Percentiles rank a stretch among this genome's conserved stretches.
phyloP scores from a whole-genome alignment of 139 green algal genomes.

The Coccomyxa sp. region DNA sequence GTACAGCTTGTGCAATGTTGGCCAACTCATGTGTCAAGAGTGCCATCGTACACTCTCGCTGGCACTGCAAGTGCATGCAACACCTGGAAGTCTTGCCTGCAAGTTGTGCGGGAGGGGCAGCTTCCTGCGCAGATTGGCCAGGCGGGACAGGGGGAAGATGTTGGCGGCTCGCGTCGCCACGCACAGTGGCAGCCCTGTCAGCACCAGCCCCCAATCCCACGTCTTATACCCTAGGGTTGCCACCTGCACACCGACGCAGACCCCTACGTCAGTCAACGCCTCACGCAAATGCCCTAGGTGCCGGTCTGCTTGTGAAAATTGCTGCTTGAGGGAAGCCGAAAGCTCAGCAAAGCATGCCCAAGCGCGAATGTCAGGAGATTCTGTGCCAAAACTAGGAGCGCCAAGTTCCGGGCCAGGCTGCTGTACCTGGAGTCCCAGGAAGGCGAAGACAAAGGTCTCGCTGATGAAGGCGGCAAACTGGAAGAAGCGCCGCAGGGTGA shows the following conservation, averaged over 20 bases:
- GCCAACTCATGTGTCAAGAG: too few relatives aligned
- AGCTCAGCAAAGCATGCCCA: not conserved
- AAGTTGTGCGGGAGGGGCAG: slow-evolving; percentile 41
- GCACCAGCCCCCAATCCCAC: slow-evolving; percentile 28
- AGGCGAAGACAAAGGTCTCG: slow-evolving; percentile 74
- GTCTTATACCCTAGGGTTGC: slow-evolving; percentile 10
- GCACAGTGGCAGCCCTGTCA: slow-evolving; percentile 49
- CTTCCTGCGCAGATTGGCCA: slow-evolving; percentile 41
- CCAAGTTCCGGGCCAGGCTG: not conserved
- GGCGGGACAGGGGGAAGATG: slow-evolving; percentile 51
- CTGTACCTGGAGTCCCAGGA: slow-evolving; percentile 61
- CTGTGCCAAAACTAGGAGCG: not conserved
- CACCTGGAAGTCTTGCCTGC: slow-evolving; percentile 16
- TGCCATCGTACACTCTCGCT: too few relatives aligned
- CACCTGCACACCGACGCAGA: slow-evolving; percentile 20
- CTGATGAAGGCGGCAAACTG: slow-evolving; percentile 54
- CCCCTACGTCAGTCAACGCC: too few relatives aligned
- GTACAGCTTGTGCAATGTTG: too few relatives aligned
- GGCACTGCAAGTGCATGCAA: too few relatives aligned
- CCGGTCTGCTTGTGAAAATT: not conserved
- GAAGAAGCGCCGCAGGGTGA: slow-evolving; percentile 43
- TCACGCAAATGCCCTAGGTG: not conserved
- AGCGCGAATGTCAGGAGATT: not conserved
- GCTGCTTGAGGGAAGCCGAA: not conserved
- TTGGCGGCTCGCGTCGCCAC: slow-evolving; percentile 49